phyloP scores from a whole-genome alignment of 2,329 filamentous ascomycete genomes.

The Claviceps sp. region DNA sequence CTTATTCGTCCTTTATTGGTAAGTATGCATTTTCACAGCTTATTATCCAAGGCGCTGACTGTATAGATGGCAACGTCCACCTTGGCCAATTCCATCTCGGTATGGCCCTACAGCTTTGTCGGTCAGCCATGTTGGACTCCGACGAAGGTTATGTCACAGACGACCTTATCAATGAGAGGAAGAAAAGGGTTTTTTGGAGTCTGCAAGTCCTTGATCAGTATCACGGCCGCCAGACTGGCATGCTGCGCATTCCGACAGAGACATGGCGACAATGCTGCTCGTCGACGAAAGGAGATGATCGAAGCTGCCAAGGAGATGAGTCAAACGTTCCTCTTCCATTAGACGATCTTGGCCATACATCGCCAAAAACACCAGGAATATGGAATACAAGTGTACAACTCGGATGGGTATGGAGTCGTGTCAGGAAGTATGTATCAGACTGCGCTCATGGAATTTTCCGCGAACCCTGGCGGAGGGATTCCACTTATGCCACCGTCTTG shows the following conservation, averaged over 20 bases:
- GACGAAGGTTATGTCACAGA: slow-evolving; percentile 24
- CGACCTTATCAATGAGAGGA: slow-evolving; percentile 26
- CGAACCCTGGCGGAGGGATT: slow-evolving; percentile 39
- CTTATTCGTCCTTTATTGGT: slow-evolving; percentile 37
- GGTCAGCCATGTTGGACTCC: slow-evolving; percentile 34
- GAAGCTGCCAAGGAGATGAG: slow-evolving; percentile 12
- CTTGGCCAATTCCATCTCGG: slow-evolving; percentile 37
- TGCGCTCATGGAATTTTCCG: slow-evolving; percentile 32
- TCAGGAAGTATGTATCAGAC: slow-evolving; percentile 32
- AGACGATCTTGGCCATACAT: slow-evolving; percentile 29
- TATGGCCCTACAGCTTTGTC: slow-evolving; percentile 35
- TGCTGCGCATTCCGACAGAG: slow-evolving; percentile 27
- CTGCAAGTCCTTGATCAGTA: slow-evolving; percentile 35
- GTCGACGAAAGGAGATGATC: slow-evolving; percentile 11
- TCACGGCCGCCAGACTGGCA: slow-evolving; percentile 32
- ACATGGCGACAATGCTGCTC: slow-evolving; percentile 25
- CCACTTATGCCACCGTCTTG: slow-evolving; percentile 34
- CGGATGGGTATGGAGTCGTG: slow-evolving; percentile 37
- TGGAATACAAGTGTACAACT: slow-evolving; percentile 37
- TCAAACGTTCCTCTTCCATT: slow-evolving; percentile 26
- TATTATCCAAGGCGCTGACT: not conserved
- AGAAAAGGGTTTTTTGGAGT: slow-evolving; percentile 38
- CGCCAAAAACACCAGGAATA: slow-evolving; percentile 29
- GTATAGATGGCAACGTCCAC: slow-evolving; percentile 31
- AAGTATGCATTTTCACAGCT: slow-evolving; percentile 5